Base-by-base conservation (phyloP, 371 early-diverging fungal genomes). In the Mucor saturninus region DNA sequence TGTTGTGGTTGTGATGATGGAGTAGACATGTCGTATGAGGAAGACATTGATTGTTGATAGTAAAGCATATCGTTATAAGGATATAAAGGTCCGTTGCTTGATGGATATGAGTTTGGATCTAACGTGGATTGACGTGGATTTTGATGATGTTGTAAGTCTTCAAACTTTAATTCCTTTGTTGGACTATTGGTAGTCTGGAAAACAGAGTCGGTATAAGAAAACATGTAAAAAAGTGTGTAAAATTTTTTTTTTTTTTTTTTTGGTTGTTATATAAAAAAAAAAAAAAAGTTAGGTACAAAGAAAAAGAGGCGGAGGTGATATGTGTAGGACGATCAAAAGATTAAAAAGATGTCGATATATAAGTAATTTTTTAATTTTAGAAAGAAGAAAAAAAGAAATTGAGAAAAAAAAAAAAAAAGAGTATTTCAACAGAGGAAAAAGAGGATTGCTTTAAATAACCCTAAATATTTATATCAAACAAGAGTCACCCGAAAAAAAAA, bases 151-250 rank as follows among this genome's bases (percentile, higher is more conserved):
- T 38, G 14, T 40, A 29, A 26, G 14, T 42, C 43, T 54, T 56
- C 49, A 40, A 50, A 30, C 21, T 51, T 35, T 21, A 43, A 15
- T 28, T 63, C 50, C 56, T 63, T 63, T 4, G 52, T 51, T 31
- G 56, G 64, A 42, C 56, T 40, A 28, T 43, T 52, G 13, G 26
- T 31, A 45, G 52, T 45, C 53, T 64, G 54, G 38, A 53, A 64
- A 38, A 57, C 38, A 9, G 64, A 46, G 32, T 58, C 64, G 39
- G 46, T 58, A 53, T 64, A 64, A 15, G 64, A 64, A 53, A 58
- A 64, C 64, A 64, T 64, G 32, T 21, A 21, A 21, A 21, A 21
- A 21, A 21, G 21, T 32, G n/a, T 26, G 13, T 29, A 26, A 28
- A 29, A 14, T 43, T 42, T 43, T 39, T 32, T 31, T 32, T 9